Evolutionary conservation across 2,329 filamentous ascomycete species (phyloP).

Genomic region (Aureobasidium mangrovei): DNA sequence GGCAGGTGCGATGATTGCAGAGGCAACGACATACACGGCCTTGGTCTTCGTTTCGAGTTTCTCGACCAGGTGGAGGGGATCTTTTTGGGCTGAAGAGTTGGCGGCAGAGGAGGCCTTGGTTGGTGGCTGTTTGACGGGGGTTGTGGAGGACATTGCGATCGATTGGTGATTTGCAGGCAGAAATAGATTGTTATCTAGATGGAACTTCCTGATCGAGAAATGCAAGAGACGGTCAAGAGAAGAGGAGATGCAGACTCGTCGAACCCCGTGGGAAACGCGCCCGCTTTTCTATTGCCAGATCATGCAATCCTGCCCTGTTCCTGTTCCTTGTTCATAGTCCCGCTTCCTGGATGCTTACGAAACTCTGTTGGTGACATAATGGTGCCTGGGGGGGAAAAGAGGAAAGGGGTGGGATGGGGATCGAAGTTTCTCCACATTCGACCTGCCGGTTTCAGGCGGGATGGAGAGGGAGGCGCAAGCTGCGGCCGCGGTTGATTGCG

Average conservation of each 20-base stretch:
- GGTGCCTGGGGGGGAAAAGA: too few species aligned
- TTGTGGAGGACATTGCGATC: slow-evolving; percentile 11
- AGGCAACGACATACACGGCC: slow-evolving; percentile 19
- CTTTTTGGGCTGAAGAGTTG: slow-evolving; percentile 16
- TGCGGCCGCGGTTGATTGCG: background rate
- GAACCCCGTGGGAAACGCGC: too few species aligned
- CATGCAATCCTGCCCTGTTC: too few species aligned
- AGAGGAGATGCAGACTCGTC: too few species aligned
- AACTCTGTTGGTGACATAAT: too few species aligned
- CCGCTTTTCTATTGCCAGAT: too few species aligned
- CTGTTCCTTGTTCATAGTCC: too few species aligned
- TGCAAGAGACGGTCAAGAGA: too few species aligned
- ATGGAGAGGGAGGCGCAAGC: background rate
- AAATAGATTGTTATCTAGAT: too few species aligned
- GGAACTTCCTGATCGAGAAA: too few species aligned
- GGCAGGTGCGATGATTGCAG: background rate
- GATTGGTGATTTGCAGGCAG: background rate
- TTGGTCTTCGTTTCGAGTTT: slow-evolving; percentile 24
- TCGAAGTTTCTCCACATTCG: background rate
- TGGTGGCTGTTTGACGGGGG: slow-evolving; percentile 13
- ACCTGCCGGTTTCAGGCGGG: slow-evolving; percentile 10
- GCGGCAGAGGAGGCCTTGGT: slow-evolving; percentile 13
- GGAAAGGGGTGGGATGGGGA: background rate
- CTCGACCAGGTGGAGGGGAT: slow-evolving; percentile 22
- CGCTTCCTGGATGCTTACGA: too few species aligned